phyloP scores from a whole-genome alignment of 345 rosid genomes.

The Passiflora organensis region DNA sequence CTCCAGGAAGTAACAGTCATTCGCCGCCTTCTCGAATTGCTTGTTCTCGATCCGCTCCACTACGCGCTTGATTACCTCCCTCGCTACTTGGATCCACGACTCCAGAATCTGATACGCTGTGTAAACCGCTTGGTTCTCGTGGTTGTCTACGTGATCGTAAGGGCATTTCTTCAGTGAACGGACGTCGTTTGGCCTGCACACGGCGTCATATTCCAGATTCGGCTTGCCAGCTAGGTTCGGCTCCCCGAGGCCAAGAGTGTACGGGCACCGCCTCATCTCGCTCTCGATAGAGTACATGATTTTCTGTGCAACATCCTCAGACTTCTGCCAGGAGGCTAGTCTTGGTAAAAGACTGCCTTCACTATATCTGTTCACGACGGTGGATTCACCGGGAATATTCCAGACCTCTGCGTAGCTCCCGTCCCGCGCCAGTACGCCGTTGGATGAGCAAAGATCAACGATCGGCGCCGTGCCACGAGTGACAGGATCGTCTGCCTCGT shows the following conservation, averaged over 20 bases:
- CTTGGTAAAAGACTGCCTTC: slow-evolving; percentile 73
- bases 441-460: slow-evolving; percentile 34
- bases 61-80: slow-evolving; percentile 45
- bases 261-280: slow-evolving; percentile 72
- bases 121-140: slow-evolving; percentile 65
- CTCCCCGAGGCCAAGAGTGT: slow-evolving; percentile 81
- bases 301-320: slow-evolving; percentile 61
- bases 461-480: slow-evolving; percentile 39
- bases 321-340: slow-evolving; percentile 65
- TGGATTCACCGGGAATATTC: slow-evolving; percentile 41
- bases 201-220: slow-evolving; percentile 72
- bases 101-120: slow-evolving; percentile 75
- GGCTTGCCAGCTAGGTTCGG: slow-evolving; percentile 73
- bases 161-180: slow-evolving; percentile 46
- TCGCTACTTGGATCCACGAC: slow-evolving; percentile 61
- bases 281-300: slow-evolving; percentile 62
- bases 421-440: slow-evolving; percentile 40
- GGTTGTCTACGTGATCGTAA: slow-evolving; percentile 52
- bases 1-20: slow-evolving; percentile 55
- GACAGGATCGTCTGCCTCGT: slow-evolving; percentile 36
- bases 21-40: slow-evolving; percentile 44
- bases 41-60: slow-evolving; percentile 35
- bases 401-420: slow-evolving; percentile 64
- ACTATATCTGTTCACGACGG: slow-evolving; percentile 50
- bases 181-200: slow-evolving; percentile 62